A percentile compares a stretch with the other conserved stretches of the same genome.
These are phyloP conservation scores for Nicotiana attenuata DNA, from an alignment of 257 asterid species.

Conservation along the genomic window DNA sequence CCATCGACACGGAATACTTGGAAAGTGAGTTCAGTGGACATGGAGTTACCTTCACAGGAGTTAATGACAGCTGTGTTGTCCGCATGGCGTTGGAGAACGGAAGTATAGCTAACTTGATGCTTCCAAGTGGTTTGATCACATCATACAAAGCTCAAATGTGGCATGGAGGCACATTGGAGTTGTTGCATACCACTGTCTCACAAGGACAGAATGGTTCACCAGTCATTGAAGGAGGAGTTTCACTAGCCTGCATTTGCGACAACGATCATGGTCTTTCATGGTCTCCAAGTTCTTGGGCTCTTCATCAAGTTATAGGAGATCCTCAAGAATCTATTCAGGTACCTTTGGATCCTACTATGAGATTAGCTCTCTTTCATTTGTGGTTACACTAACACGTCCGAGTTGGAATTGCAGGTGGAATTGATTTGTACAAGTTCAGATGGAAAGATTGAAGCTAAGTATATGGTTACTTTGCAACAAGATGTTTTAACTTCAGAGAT, in stretches of 20 bases:
- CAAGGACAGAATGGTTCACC: slow-evolving; percentile 23
- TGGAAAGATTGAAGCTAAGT: slow-evolving; percentile 34
- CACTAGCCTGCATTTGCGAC: slow-evolving; percentile 36
- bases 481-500: slow-evolving; percentile 51
- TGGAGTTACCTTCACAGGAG: slow-evolving; percentile 48
- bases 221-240: slow-evolving; percentile 59
- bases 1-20: slow-evolving; percentile 26
- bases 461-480: slow-evolving; percentile 38
- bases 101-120: slow-evolving; percentile 55
- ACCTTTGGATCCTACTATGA: not conserved
- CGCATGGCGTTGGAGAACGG: slow-evolving; percentile 58
- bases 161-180: slow-evolving; percentile 66
- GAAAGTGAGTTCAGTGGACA: slow-evolving; percentile 32
- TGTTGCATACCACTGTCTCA: slow-evolving; percentile 65
- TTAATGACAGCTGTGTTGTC: slow-evolving; percentile 40
- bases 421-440: slow-evolving; percentile 31
- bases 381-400: too few species aligned
- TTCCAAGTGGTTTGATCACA: slow-evolving; percentile 73
- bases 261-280: slow-evolving; percentile 33
- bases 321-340: slow-evolving; percentile 59
- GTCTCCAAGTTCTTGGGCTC: slow-evolving; percentile 49
- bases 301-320: slow-evolving; percentile 40
- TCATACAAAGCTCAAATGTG: slow-evolving; percentile 76
- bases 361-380: not conserved
- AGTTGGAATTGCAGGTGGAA: slow-evolving; percentile 40